A percentile compares a stretch with the other conserved stretches of the same genome.
Evolutionary conservation across 2,329 filamentous ascomycete genomes (phyloP).

Genomic region (Colletotrichum eleusines): DNA sequence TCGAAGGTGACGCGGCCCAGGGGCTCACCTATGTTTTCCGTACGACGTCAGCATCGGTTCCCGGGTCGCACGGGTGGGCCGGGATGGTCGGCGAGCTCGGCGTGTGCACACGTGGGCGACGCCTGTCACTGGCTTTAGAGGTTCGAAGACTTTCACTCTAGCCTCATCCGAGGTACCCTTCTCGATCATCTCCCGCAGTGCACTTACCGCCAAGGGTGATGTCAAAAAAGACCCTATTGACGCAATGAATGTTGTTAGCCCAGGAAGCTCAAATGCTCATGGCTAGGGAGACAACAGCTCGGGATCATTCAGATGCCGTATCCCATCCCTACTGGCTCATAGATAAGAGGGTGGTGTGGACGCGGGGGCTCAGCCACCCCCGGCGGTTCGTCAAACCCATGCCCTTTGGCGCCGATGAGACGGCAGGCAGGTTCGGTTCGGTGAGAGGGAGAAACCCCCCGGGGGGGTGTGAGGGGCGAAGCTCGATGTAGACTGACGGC

Average conservation of each 20-base stretch:
- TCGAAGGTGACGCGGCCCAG: slow-evolving; percentile 91
- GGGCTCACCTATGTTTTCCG: slow-evolving; percentile 73
- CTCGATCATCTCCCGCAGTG: background rate
- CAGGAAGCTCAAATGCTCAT: background rate
- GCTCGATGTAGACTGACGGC: slow-evolving; percentile 5
- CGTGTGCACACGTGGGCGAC: slow-evolving; percentile 13
- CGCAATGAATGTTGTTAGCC: slow-evolving; percentile 37
- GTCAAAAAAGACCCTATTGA: slow-evolving; percentile 76
- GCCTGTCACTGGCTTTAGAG: slow-evolving; percentile 14
- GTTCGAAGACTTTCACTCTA: background rate
- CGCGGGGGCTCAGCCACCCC: slow-evolving; percentile 29
- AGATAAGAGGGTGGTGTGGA: slow-evolving; percentile 9
- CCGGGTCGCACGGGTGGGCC: background rate
- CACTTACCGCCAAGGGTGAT: slow-evolving; percentile 78
- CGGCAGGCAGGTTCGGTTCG: slow-evolving; percentile 8
- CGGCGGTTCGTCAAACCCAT: background rate
- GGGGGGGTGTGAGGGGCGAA: background rate
- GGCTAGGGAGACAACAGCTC: background rate
- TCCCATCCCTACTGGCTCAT: background rate
- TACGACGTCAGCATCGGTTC: slow-evolving; percentile 6
- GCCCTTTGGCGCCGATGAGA: slow-evolving; percentile 9
- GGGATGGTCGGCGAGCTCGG: background rate
- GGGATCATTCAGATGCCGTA: background rate
- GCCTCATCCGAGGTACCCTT: background rate
- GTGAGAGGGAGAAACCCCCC: background rate